These are phyloP conservation scores for Babesia gibsoni DNA, from an alignment of 169 alveolate species.

Conservation along the genomic window DNA sequence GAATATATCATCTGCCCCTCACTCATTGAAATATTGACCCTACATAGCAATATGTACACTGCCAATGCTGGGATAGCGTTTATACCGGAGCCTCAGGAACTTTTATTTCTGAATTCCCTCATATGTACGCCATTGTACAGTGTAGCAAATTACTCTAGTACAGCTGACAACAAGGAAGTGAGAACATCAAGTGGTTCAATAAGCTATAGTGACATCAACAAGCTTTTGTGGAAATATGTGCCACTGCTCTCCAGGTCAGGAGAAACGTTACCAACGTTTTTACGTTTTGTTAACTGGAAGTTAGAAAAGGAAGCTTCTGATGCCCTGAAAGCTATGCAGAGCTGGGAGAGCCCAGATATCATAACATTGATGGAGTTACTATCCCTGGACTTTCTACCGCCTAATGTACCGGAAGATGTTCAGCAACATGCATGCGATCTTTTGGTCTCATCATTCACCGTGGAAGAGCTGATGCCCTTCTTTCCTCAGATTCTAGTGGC, in stretches of 20 bases:
- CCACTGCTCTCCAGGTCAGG: slow-evolving; percentile 39
- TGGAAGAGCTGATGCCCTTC: neutral
- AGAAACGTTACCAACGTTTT: slow-evolving; percentile 52
- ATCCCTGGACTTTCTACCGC: slow-evolving; percentile 38
- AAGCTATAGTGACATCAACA: slow-evolving; percentile 50
- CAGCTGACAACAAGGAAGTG: neutral
- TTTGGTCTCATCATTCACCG: neutral
- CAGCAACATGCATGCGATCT: neutral
- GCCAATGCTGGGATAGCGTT: slow-evolving; percentile 3
- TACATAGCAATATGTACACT: slow-evolving; percentile 24
- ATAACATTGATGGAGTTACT: slow-evolving; percentile 64
- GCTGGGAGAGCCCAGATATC: slow-evolving; percentile 57
- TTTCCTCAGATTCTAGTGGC: slow-evolving; percentile 25
- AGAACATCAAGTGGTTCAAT: slow-evolving; percentile 17
- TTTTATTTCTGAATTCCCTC: slow-evolving; percentile 23
- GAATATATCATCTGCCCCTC: neutral
- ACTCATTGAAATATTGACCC: slow-evolving; percentile 8
- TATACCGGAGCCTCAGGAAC: slow-evolving; percentile 32
- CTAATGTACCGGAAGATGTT: slow-evolving; percentile 5
- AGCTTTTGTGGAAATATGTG: slow-evolving; percentile 58
- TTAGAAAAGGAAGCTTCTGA: slow-evolving; percentile 32
- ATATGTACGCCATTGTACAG: slow-evolving; percentile 33
- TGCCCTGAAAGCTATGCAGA: slow-evolving; percentile 24
- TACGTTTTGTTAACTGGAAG: slow-evolving; percentile 63
- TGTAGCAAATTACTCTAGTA: slow-evolving; percentile 4